A percentile compares a stretch with the other conserved stretches of the same genome.
Conservation (phyloP, 345 rosid genomes). For the Euphorbia peplus region DNA sequence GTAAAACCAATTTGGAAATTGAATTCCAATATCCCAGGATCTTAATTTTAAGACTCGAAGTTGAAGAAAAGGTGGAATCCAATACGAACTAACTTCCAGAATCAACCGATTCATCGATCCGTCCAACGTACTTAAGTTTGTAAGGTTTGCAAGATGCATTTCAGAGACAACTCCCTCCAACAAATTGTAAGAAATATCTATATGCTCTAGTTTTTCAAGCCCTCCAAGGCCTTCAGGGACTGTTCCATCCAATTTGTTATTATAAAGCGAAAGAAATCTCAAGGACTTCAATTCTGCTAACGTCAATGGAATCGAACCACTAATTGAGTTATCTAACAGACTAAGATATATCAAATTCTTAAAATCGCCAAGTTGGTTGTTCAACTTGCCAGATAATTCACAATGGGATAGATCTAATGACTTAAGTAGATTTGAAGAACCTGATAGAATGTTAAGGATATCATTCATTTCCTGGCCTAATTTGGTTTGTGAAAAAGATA, state of each 20-base stretch:
- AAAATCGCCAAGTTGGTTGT: constrained; percentile 12
- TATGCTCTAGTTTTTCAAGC: not conserved
- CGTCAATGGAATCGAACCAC: constrained; percentile 20
- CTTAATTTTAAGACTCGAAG: not conserved
- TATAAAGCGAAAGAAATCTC: not conserved
- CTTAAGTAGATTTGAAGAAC: not conserved
- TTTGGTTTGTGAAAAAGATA: not conserved
- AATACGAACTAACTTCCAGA: constrained; percentile 5
- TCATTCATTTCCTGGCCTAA: not conserved
- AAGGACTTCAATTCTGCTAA: not conserved
- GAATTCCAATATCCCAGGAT: not conserved
- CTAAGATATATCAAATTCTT: not conserved
- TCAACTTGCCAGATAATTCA: constrained; percentile 14
- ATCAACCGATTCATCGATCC: not conserved
- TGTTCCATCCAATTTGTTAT: constrained; percentile 12
- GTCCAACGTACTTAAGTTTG: constrained; percentile 10
- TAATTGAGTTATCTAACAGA: constrained; percentile 15
- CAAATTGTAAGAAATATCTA: constrained; percentile 13
- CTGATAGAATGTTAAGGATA: not conserved
- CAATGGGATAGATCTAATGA: not conserved
- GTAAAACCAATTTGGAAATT: constrained; percentile 1
- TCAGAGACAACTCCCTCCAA: constrained; percentile 22
- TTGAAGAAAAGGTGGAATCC: constrained; percentile 3
- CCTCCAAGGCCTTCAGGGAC: constrained; percentile 19
- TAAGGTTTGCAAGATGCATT: constrained; percentile 23